Percentiles rank a stretch among this genome's conserved stretches.
Conservation (phyloP, 192 early-diverging fungal species). For the Gaertneriomyces semiglobifer region DNA sequence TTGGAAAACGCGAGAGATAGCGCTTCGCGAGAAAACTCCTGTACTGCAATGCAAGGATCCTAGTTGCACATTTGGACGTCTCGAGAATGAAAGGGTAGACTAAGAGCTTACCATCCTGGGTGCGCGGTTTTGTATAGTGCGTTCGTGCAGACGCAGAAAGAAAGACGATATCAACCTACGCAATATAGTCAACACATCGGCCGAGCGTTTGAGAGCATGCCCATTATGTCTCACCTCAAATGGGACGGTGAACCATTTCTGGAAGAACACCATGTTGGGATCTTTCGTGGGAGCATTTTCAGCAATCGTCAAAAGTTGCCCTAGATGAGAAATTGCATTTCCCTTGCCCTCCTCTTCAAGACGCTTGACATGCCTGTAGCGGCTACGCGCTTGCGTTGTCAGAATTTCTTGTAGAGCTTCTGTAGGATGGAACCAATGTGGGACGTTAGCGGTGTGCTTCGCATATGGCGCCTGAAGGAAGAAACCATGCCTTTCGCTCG, state of each 20-base stretch:
- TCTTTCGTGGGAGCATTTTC: conserved; percentile 22
- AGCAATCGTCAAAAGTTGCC: conserved; percentile 30
- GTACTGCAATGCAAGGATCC: not conserved
- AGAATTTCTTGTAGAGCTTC: too few relatives aligned
- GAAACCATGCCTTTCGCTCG: not conserved
- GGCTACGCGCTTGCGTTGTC: too few relatives aligned
- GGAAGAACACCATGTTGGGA: conserved; percentile 59
- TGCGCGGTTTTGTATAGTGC: not conserved
- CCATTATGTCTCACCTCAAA: conserved; percentile 39
- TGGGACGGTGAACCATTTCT: conserved; percentile 56
- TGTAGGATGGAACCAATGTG: not conserved
- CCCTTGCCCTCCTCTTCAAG: too few relatives aligned
- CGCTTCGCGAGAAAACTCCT: conserved; percentile 11
- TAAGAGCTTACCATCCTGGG: conserved; percentile 8
- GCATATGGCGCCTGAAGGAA: too few relatives aligned
- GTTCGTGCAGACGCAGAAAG: conserved; percentile 35
- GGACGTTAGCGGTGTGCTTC: not conserved
- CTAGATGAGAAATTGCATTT: conserved; percentile 12
- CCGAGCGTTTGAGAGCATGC: too few relatives aligned
- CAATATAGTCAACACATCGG: not conserved
- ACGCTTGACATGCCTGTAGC: too few relatives aligned
- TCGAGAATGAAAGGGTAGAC: not conserved
- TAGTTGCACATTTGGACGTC: too few relatives aligned
- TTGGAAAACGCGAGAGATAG: not conserved
- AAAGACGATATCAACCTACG: conserved; percentile 57